These are phyloP conservation scores for Chalciporus sp. DNA, from an alignment of 1,284 basidiomycete genomes.

Conservation along the genomic window DNA sequence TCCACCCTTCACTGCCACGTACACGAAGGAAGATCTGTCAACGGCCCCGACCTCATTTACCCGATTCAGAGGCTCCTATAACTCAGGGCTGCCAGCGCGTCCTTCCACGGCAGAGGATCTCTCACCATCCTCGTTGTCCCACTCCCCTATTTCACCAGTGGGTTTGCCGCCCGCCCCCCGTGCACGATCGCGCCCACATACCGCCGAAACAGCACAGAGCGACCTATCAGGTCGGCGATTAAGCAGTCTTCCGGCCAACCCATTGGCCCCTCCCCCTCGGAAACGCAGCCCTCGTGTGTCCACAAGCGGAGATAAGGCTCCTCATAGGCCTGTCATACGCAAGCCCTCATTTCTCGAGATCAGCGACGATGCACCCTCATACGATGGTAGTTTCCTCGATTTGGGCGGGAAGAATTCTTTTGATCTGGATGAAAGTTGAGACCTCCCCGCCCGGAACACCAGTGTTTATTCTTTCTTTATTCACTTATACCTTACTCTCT, in stretches of 20 bases:
- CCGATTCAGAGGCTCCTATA: neutral
- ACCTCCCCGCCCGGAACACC: constrained; percentile 31
- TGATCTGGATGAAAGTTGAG: constrained; percentile 50
- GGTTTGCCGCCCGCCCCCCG: constrained; percentile 43
- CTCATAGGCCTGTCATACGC: constrained; percentile 50
- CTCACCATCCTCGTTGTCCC: constrained; percentile 20
- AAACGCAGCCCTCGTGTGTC: constrained; percentile 11
- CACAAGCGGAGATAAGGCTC: constrained; percentile 34
- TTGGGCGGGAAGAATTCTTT: constrained; percentile 62
- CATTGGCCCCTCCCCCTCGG: constrained; percentile 41
- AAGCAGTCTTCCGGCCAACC: constrained; percentile 37
- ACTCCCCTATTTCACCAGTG: constrained; percentile 14
- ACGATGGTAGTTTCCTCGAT: constrained; percentile 62
- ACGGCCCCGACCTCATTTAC: constrained; percentile 4
- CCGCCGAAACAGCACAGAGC: constrained; percentile 10
- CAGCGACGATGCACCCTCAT: constrained; percentile 44
- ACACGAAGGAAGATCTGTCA: constrained; percentile 7
- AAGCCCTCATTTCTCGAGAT: constrained; percentile 76
- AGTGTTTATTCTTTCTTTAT: constrained; percentile 29
- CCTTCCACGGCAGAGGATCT: constrained; percentile 34
- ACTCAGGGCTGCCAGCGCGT: constrained; percentile 8
- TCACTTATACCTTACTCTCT: constrained; percentile 17
- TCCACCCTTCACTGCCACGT: constrained; percentile 26
- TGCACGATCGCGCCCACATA: constrained; percentile 24
- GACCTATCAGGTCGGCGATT: constrained; percentile 25